Evolutionary conservation across 805 yeast species (phyloP), one percentile per base, ranked within the genome.

Genomic region (Ogataea pilisensis): DNA sequence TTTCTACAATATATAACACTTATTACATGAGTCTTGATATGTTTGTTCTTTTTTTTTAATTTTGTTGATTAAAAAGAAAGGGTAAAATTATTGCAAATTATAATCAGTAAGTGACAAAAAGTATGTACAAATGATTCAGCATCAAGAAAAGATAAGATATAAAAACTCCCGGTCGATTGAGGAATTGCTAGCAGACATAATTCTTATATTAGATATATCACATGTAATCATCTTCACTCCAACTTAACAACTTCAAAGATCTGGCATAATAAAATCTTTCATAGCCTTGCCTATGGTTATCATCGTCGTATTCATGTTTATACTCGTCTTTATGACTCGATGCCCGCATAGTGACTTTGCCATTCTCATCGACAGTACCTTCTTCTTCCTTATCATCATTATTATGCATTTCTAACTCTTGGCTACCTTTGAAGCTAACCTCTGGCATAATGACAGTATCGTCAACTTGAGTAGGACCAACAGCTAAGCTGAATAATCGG

Each of bases 401-500:
- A 13, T 30, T 21, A 30, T 36, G 41, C 21, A 26, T 33, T 17
- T 48, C 49, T 12, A 43, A 28, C 34, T 48, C 49, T 33, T 39
- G 27, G 13, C 38, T 34, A 13, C 65, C 65, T 26, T 46, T 53
- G 36, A 60, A 60, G 3, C 60, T 42, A n/a, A 60, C 51, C 29
- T 54, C 50, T 6, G 65, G 65, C 46, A 58, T 44, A 3, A 60
- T 39, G 3, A 57, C 50, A 12, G 57, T 48, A 31, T 57, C 64
- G 28, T 54, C 56, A 12, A 60, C 51, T 43, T 60, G 61, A n/a
- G 61, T 57, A 14, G 64, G 63, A 8, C 55, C 55, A 26, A 52
- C 47, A n/a, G 56, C 32, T 16, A 50, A 37, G n/a, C 57, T 57
- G 28, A 60, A 48, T 17, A 48, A 45, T 32, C 44, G 52, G 38